Percentiles rank a stretch among this genome's conserved stretches.
Evolutionary conservation across 768 basidiomycete species (phyloP).

Genomic region (Tephrocybe sp.): DNA sequence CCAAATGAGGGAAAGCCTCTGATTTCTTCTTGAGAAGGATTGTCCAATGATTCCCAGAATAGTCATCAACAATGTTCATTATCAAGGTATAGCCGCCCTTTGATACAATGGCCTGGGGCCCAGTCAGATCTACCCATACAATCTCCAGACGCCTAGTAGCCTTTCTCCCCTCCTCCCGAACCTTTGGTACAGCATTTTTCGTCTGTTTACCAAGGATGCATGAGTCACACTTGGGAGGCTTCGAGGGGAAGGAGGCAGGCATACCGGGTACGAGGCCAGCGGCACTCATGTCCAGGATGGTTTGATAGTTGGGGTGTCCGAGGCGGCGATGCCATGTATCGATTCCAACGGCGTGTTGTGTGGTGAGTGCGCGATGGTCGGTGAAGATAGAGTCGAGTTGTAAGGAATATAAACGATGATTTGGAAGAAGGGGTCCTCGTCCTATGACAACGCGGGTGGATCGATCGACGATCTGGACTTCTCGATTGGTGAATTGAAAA

Average conservation of each 20-base stretch:
- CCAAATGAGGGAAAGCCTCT: background rate
- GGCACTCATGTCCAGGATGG: slow-evolving; percentile 19
- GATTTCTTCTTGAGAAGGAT: background rate
- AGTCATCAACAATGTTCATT: background rate
- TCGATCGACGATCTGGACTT: slow-evolving; percentile 7
- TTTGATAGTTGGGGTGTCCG: slow-evolving; percentile 26
- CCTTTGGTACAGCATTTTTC: slow-evolving; percentile 2
- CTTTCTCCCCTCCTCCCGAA: background rate
- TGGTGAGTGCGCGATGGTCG: slow-evolving; percentile 17
- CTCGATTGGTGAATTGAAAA: background rate
- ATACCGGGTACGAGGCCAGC: slow-evolving; percentile 9
- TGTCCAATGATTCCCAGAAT: background rate
- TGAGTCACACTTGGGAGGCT: background rate
- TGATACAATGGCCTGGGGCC: background rate
- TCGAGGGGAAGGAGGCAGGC: slow-evolving; percentile 2
- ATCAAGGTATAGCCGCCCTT: background rate
- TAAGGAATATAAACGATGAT: background rate
- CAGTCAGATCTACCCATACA: slow-evolving; percentile 9
- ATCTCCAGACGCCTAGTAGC: background rate
- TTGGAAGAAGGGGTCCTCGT: slow-evolving; percentile 8
- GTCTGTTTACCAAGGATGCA: slow-evolving; percentile 13
- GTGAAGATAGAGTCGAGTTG: background rate
- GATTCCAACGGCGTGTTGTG: slow-evolving; percentile 7
- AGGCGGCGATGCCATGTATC: slow-evolving; percentile 28
- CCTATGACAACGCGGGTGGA: slow-evolving; percentile 14